A percentile compares a stretch with the other conserved stretches of the same genome.
phyloP scores from a whole-genome alignment of 176 grass and related monocot species.

The Oryza brachyantha region DNA sequence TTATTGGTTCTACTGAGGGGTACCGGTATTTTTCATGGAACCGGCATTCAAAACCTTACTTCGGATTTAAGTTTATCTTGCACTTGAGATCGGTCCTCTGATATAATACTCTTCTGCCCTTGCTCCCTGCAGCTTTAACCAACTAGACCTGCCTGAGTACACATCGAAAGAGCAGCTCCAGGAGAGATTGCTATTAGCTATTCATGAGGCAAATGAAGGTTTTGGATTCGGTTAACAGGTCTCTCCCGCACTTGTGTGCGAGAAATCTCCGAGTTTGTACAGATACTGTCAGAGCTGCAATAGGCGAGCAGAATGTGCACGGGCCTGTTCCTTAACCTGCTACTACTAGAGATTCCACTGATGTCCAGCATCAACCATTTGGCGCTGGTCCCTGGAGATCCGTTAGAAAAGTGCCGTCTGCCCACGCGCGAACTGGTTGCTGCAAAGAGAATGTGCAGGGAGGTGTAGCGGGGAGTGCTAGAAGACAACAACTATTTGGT shows the following conservation, averaged over 20 bases:
- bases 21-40: no score
- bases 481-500: conserved; percentile 32
- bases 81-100: neutral
- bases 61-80: neutral
- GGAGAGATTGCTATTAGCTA: conserved; percentile 84
- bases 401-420: neutral
- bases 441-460: conserved; percentile 15
- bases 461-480: neutral
- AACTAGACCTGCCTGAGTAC: conserved; percentile 94
- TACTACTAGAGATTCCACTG: conserved; percentile 19
- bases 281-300: conserved; percentile 32
- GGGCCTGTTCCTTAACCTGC: neutral
- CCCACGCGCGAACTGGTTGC: neutral
- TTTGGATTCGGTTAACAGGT: conserved; percentile 87
- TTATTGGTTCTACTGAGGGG: no score
- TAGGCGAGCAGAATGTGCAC: conserved; percentile 10
- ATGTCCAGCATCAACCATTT: conserved; percentile 12
- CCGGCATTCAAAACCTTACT: neutral
- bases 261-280: conserved; percentile 16
- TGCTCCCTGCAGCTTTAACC: conserved; percentile 79
- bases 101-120: neutral
- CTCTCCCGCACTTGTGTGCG: neutral
- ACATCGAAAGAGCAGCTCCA: conserved; percentile 92
- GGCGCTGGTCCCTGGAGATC: neutral
- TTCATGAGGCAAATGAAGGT: conserved; percentile 97